Percentiles rank a stretch among this genome's conserved stretches.
phyloP scores from a whole-genome alignment of 306 rosid genomes.

The Cucumis cinereus region DNA sequence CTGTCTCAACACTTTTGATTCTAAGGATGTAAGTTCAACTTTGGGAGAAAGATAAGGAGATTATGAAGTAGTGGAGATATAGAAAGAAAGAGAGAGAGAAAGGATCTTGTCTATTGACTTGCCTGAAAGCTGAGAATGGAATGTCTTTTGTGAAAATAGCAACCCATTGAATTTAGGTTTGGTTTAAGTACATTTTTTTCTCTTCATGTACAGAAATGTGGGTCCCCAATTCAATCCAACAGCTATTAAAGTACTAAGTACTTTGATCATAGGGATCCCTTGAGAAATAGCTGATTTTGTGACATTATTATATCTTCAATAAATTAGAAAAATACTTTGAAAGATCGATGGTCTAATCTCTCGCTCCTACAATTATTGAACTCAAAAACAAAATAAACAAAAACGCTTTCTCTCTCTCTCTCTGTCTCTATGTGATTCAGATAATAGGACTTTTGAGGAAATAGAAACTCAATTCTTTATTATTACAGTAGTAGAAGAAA shows the following conservation, averaged over 20 bases:
- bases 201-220: constrained; percentile 18
- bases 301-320: not conserved
- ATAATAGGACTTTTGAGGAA: not conserved
- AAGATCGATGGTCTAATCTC: too few relatives aligned
- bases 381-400: too few relatives aligned
- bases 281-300: not conserved
- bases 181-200: constrained; percentile 5
- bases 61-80: constrained; percentile 29
- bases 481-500: too few relatives aligned
- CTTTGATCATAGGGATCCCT: not conserved
- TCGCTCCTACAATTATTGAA: too few relatives aligned
- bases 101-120: constrained; percentile 30
- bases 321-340: not conserved
- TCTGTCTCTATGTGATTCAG: not conserved
- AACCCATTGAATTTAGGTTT: constrained; percentile 20
- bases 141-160: constrained; percentile 27
- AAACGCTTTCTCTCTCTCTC: too few relatives aligned
- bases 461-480: not conserved
- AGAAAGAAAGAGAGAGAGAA: constrained; percentile 15
- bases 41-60: constrained; percentile 27
- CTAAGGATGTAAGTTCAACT: constrained; percentile 6
- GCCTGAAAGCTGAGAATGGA: constrained; percentile 21
- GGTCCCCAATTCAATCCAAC: constrained; percentile 43
- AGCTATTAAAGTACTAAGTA: constrained; percentile 13
- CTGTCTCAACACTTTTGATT: not conserved